These are phyloP conservation scores for Ogataea ramenticola DNA, from an alignment of 805 yeast genomes.

Conservation along the genomic window DNA sequence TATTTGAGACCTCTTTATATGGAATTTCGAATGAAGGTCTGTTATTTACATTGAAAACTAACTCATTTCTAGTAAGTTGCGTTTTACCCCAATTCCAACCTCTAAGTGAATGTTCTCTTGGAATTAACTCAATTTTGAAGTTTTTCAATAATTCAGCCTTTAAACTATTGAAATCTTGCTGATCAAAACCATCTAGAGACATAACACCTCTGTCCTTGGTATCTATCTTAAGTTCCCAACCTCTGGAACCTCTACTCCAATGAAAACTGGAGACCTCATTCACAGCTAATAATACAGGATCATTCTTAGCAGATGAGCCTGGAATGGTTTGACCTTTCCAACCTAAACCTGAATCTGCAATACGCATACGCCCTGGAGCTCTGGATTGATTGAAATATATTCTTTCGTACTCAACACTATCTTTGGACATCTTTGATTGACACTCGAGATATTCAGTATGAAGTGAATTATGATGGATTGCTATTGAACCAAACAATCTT, in stretches of 20 bases:
- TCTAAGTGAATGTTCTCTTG: conserved; percentile 83
- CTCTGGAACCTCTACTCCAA: conserved; percentile 94
- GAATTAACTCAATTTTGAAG: conserved; percentile 68
- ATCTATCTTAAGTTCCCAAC: conserved; percentile 81
- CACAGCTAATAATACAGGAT: conserved; percentile 84
- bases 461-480: background rate
- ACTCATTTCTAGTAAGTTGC: conserved; percentile 86
- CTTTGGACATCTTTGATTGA: background rate
- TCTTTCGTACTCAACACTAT: conserved; percentile 71
- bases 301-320: conserved; percentile 41
- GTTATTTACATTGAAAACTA: conserved; percentile 77
- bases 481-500: too few species aligned
- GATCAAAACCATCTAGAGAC: conserved; percentile 86
- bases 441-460: background rate
- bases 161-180: conserved; percentile 70
- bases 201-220: conserved; percentile 85
- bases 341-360: conserved; percentile 95
- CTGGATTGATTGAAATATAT: conserved; percentile 85
- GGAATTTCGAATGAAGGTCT: conserved; percentile 92
- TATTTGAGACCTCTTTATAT: conserved; percentile 68
- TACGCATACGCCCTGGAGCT: conserved; percentile 80
- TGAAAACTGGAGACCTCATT: conserved; percentile 71
- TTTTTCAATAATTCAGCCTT: conserved; percentile 79
- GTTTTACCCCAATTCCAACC: conserved; percentile 99
- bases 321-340: conserved; percentile 60